A percentile compares a stretch with the other conserved stretches of the same genome.
These are phyloP conservation scores for Cordyceps cateniannulata DNA, from an alignment of 2,329 filamentous ascomycete genomes.

Conservation along the genomic window DNA sequence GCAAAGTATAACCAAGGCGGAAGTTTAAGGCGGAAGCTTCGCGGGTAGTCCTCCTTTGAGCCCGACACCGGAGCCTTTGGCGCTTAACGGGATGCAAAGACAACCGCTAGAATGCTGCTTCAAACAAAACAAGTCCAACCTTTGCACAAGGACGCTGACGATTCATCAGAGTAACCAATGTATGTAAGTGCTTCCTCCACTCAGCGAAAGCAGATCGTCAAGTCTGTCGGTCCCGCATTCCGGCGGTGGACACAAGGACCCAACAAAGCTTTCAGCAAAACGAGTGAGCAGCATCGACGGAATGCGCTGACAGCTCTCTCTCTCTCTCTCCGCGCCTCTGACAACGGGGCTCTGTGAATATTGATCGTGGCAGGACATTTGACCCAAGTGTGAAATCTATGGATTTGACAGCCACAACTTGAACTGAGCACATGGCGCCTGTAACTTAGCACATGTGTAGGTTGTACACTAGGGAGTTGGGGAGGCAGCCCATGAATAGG, in stretches of 20 bases:
- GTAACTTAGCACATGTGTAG: background rate
- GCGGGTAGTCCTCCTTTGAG: background rate
- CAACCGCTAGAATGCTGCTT: background rate
- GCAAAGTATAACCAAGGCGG: background rate
- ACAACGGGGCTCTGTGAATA: background rate
- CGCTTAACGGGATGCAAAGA: background rate
- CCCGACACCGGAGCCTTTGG: background rate
- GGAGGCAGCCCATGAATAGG: background rate
- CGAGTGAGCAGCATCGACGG: background rate
- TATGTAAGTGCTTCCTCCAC: background rate
- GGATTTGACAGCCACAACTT: background rate
- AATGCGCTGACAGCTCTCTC: background rate
- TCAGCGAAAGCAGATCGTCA: background rate
- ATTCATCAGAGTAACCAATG: background rate
- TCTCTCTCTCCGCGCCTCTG: background rate
- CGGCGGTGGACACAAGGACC: background rate
- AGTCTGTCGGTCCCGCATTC: constrained; percentile 1
- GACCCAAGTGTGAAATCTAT: background rate
- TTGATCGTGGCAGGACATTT: background rate
- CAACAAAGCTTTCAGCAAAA: background rate
- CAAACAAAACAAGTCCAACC: background rate
- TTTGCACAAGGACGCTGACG: background rate
- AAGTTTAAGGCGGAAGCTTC: background rate
- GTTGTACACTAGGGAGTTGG: background rate
- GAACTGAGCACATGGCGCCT: background rate